A percentile compares a stretch with the other conserved stretches of the same genome.
Conservation (phyloP, 2,329 filamentous ascomycete species). For the Colletotrichum tropicale region DNA sequence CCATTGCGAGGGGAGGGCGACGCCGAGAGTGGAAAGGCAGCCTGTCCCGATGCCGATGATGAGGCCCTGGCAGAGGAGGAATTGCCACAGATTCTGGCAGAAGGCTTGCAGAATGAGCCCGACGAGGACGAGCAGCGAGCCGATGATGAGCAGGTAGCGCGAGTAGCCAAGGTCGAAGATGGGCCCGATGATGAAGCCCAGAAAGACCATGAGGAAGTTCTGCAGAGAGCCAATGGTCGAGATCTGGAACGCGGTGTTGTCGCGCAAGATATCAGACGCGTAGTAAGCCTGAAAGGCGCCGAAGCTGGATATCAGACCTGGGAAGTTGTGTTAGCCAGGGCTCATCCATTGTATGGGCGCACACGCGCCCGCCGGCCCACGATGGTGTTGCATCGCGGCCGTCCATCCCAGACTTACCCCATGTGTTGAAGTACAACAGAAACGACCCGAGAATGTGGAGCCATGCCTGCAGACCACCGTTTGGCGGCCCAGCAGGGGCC, state of each 20-base stretch:
- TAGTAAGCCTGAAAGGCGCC: conserved; percentile 62
- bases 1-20: conserved; percentile 36
- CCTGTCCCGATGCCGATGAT: conserved; percentile 50
- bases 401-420: neutral
- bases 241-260: conserved; percentile 27
- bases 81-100: conserved; percentile 6
- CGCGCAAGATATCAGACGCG: conserved; percentile 28
- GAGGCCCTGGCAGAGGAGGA: conserved; percentile 47
- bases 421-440: conserved; percentile 53
- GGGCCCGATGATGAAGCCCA: conserved; percentile 47
- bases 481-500: conserved; percentile 8
- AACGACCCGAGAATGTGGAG: conserved; percentile 50
- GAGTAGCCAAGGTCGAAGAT: conserved; percentile 53
- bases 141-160: conserved; percentile 40
- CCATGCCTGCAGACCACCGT: conserved; percentile 46
- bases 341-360: neutral
- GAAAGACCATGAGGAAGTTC: conserved; percentile 46
- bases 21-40: conserved; percentile 40
- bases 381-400: neutral
- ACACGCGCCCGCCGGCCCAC: neutral
- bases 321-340: neutral
- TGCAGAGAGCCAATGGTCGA: conserved; percentile 54
- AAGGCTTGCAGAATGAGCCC: conserved; percentile 37
- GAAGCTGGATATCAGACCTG: conserved; percentile 45
- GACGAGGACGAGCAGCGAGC: conserved; percentile 46